phyloP scores from a whole-genome alignment of 805 yeast genomes.

The Metschnikowia henanensis region DNA sequence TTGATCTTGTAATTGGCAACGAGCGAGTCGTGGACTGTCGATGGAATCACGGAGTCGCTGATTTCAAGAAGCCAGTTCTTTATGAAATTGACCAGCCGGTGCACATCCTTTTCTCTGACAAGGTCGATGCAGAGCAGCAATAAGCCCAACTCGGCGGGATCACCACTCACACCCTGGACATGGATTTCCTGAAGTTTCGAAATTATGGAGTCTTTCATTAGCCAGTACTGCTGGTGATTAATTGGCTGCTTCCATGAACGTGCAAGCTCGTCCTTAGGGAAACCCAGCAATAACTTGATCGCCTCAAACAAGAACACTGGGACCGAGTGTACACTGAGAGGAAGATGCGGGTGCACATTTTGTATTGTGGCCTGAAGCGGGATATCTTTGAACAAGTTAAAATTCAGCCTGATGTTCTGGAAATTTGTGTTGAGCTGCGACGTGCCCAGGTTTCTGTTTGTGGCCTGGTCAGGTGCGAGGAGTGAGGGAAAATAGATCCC shows the following conservation, averaged over 20 bases:
- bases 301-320: slow-evolving; percentile 31
- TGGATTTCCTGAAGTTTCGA: slow-evolving; percentile 21
- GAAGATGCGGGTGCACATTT: slow-evolving; percentile 6
- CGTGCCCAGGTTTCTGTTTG: slow-evolving; percentile 23
- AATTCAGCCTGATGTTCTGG: slow-evolving; percentile 38
- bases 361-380: slow-evolving; percentile 31
- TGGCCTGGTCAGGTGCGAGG: slow-evolving; percentile 28
- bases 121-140: slow-evolving; percentile 10
- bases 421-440: slow-evolving; percentile 31
- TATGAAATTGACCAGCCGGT: slow-evolving; percentile 29
- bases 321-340: slow-evolving; percentile 29
- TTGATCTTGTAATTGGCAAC: slow-evolving; percentile 19
- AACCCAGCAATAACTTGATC: slow-evolving; percentile 20
- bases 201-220: slow-evolving; percentile 30
- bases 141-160: slow-evolving; percentile 22
- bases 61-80: slow-evolving; percentile 43
- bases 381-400: slow-evolving; percentile 41
- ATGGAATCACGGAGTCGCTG: slow-evolving; percentile 43
- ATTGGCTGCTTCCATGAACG: slow-evolving; percentile 32
- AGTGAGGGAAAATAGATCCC: slow-evolving; percentile 42
- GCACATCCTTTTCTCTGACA: slow-evolving; percentile 8
- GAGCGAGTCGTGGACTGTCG: slow-evolving; percentile 37
- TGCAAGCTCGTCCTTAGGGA: background rate
- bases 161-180: background rate
- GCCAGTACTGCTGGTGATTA: slow-evolving; percentile 35